Conservation (phyloP, 2,329 filamentous ascomycete species). For the Escovopsis weberi region DNA sequence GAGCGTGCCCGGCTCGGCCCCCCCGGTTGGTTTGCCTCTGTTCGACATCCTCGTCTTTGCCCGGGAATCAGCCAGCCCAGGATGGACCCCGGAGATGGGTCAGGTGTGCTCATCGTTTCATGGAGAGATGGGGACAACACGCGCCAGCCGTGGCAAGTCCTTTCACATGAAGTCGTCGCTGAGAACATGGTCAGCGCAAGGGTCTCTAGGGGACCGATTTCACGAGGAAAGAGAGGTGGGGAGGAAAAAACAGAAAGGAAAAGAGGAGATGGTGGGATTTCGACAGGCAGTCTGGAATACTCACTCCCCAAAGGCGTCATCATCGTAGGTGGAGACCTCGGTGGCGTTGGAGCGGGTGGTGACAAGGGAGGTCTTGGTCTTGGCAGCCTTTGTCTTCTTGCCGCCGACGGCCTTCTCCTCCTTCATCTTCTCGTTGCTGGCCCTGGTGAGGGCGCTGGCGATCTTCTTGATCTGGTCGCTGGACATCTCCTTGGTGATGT, state of each 20-base stretch:
- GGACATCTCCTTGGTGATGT: slow-evolving; percentile 71
- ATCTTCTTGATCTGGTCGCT: slow-evolving; percentile 97
- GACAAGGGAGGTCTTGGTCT: slow-evolving; percentile 79
- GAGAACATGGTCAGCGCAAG: slow-evolving; percentile 9
- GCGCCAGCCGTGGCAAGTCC: neutral
- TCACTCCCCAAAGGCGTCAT: slow-evolving; percentile 70
- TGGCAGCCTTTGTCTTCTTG: slow-evolving; percentile 94
- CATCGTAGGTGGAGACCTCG: slow-evolving; percentile 68
- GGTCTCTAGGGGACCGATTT: too few relatives aligned
- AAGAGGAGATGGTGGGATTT: neutral
- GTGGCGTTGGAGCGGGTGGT: slow-evolving; percentile 44
- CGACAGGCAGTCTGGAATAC: slow-evolving; percentile 21
- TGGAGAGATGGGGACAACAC: neutral
- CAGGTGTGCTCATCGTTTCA: too few relatives aligned
- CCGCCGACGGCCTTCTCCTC: slow-evolving; percentile 87
- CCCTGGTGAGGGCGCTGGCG: slow-evolving; percentile 69
- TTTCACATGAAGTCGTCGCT: slow-evolving; percentile 64
- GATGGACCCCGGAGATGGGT: neutral
- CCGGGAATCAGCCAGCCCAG: neutral
- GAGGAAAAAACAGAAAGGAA: too few relatives aligned
- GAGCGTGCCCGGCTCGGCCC: too few relatives aligned
- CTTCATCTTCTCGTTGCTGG: slow-evolving; percentile 96
- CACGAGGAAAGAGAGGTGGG: too few relatives aligned
- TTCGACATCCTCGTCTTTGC: too few relatives aligned
- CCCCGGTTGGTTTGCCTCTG: too few relatives aligned